Base-by-base conservation (phyloP, 176 grass and related monocot species). In the Saccharum spontaneum region DNA sequence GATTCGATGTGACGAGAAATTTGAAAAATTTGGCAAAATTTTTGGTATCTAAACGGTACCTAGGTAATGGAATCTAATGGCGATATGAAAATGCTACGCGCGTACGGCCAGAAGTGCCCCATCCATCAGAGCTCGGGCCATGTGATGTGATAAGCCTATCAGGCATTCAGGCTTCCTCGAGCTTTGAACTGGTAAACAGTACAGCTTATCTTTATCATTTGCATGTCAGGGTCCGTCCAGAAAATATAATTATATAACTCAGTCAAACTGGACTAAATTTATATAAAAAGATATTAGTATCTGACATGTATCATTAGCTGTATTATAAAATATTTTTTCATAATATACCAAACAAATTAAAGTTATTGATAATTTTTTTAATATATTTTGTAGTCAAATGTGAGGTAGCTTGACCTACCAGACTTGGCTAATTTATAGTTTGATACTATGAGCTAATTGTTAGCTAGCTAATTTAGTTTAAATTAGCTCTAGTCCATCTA, bases 121-220 rank as follows among this genome's bases (percentile, higher is more conserved):
- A 63, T 64, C 52, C 78, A 63, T 64, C 52, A 39, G 44, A 23
- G 8, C 14, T 10, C 14, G 40, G 8, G 48, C 52, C 50, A 64
- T 77, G 12, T 71, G 82, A 61, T 70, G 50, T 63, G 77, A 70
- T 77, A 71, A 76, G 63, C 52, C 49, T 70, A 75, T 65, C 59
- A 66, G 28, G 0, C 28, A 6, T 7, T 52, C 16, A 33, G 44
- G 22, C 23, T 48, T 30, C 12, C 61, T 50, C 34, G 12, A 62
- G 15, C 7, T 30, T 38, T 79, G 7, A 49, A 63, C 16, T n/a
- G 8, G n/a, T 50, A 81, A 70, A 69, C 33, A 49, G 31, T 17
- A 36, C 20, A 34, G 10, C 50, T 52, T 71, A 76, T 85, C 62
- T 50, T 54, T 54, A 18, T 54, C 16, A 54, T 54, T 54, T 54